Evolutionary conservation across 331 rosid genomes (phyloP).

Genomic region (Acacia pycnantha): DNA sequence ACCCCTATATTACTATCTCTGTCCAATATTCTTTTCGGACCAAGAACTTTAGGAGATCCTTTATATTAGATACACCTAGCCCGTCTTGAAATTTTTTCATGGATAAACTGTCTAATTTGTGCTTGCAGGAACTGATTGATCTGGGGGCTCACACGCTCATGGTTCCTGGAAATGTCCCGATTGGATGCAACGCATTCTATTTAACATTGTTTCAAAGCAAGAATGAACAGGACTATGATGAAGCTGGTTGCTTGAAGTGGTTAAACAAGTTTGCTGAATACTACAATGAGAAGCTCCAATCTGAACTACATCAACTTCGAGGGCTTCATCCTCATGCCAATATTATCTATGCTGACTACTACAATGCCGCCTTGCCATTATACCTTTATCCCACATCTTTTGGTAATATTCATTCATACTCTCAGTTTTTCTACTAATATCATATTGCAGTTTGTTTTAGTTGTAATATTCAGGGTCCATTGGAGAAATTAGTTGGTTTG

Average conservation of each 20-base stretch:
- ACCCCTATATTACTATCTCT: background rate
- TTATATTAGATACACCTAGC: background rate
- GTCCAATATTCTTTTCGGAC: background rate
- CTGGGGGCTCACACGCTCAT: slow-evolving; percentile 39
- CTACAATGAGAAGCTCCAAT: slow-evolving; percentile 43
- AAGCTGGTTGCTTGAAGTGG: slow-evolving; percentile 23
- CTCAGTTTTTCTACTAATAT: no score
- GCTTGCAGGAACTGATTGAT: slow-evolving; percentile 38
- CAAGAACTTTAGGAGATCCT: background rate
- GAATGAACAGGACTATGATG: slow-evolving; percentile 10
- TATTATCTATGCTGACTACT: slow-evolving; percentile 28
- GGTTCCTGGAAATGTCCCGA: slow-evolving; percentile 22
- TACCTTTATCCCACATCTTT: background rate
- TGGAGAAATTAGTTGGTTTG: background rate
- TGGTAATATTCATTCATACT: background rate
- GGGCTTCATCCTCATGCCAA: background rate
- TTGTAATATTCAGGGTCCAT: background rate
- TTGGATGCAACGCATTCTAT: slow-evolving; percentile 36
- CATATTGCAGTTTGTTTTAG: background rate
- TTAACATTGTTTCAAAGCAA: slow-evolving; percentile 27
- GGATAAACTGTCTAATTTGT: background rate
- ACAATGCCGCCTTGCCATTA: background rate
- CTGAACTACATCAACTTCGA: slow-evolving; percentile 34
- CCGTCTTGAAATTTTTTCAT: background rate
- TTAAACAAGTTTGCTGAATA: slow-evolving; percentile 27